Conservation (phyloP, 1,139 yeast species). For the Schizosaccharomyces versatilis region DNA sequence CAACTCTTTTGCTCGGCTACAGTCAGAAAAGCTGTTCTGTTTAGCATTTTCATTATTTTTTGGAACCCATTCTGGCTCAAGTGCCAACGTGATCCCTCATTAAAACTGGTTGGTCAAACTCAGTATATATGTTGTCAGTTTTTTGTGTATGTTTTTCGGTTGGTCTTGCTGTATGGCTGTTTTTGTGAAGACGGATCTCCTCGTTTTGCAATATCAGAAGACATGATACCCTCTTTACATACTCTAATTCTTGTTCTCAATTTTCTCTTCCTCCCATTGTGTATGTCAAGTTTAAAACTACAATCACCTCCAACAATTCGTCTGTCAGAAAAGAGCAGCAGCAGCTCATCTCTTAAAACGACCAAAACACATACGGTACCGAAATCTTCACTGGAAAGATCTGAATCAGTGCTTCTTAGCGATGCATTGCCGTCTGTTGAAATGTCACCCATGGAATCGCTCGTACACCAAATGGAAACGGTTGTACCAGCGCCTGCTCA, state of each 20-base stretch:
- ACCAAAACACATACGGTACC: neutral
- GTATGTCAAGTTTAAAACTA: neutral
- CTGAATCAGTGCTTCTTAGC: too few species aligned
- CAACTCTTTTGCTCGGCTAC: too few species aligned
- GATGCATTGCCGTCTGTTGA: too few species aligned
- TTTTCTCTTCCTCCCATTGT: neutral
- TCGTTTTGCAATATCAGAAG: too few species aligned
- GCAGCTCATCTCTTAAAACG: neutral
- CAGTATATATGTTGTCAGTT: neutral
- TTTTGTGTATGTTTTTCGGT: neutral
- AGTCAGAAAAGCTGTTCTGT: neutral
- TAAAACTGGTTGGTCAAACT: neutral
- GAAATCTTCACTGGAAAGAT: neutral
- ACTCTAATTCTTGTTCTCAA: neutral
- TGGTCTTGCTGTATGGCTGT: neutral
- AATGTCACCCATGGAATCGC: too few species aligned
- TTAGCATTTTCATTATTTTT: neutral
- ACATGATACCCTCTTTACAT: too few species aligned
- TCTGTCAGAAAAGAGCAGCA: neutral
- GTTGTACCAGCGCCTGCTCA: too few species aligned
- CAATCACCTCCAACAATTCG: neutral
- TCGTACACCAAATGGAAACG: too few species aligned
- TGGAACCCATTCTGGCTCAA: conserved; percentile 1
- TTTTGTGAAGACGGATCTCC: neutral
- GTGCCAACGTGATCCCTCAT: neutral